A percentile compares a stretch with the other conserved stretches of the same genome.
Evolutionary conservation across 116 monocot species (phyloP).

Genomic region (Iris pallida): DNA sequence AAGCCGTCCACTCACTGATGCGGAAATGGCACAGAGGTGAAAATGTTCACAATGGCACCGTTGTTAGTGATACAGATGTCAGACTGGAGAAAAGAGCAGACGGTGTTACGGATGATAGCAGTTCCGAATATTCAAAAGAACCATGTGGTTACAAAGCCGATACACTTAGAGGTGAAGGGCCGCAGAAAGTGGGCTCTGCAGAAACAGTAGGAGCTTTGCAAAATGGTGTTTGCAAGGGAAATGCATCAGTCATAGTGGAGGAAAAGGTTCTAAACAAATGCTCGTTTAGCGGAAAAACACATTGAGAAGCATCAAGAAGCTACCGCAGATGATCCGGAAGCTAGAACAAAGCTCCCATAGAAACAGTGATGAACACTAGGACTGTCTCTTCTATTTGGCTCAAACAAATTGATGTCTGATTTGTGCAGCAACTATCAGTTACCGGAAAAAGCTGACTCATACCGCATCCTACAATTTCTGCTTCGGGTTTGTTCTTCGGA

Average conservation of each 20-base stretch:
- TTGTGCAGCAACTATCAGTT: not conserved
- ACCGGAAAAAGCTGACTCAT: no score
- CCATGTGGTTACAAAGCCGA: not conserved
- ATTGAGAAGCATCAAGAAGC: no score
- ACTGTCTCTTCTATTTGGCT: not conserved
- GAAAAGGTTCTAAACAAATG: no score
- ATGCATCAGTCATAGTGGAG: no score
- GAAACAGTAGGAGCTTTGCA: no score
- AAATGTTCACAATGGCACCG: not conserved
- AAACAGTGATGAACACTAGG: no score
- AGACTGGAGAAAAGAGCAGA: not conserved
- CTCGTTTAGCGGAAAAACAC: no score
- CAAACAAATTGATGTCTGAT: not conserved
- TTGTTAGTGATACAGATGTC: not conserved
- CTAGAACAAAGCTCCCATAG: no score
- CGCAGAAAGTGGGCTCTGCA: no score
- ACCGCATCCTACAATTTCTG: no score
- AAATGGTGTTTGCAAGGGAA: no score
- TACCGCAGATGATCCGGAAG: no score
- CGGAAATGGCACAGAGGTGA: not conserved
- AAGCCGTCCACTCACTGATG: not conserved
- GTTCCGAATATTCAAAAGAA: not conserved
- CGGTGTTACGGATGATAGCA: not conserved
- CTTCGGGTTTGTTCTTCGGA: not conserved
- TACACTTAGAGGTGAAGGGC: not conserved